These are phyloP conservation scores for Diplodia scrobiculata DNA, from an alignment of 2,329 filamentous ascomycete species.

Conservation along the genomic window DNA sequence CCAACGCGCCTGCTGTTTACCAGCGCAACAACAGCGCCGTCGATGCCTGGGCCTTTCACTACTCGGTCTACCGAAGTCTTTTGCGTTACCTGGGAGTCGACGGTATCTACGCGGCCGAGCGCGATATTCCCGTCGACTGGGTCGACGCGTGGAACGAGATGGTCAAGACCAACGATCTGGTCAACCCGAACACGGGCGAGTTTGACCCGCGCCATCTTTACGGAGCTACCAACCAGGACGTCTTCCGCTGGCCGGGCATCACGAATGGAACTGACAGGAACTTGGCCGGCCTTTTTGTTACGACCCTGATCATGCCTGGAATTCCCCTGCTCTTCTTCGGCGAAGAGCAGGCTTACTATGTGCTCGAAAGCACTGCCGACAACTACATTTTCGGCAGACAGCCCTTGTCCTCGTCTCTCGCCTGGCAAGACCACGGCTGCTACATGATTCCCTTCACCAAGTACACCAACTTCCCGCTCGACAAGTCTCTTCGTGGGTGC, in stretches of 20 bases:
- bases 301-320: slow-evolving; percentile 62
- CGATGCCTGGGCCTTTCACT: slow-evolving; percentile 64
- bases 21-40: slow-evolving; percentile 56
- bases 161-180: slow-evolving; percentile 60
- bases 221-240: slow-evolving; percentile 66
- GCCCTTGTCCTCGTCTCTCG: slow-evolving; percentile 62
- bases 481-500: slow-evolving; percentile 58
- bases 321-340: slow-evolving; percentile 65
- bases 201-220: slow-evolving; percentile 68
- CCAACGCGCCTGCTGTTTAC: slow-evolving; percentile 46
- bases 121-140: slow-evolving; percentile 46
- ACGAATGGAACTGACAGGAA: slow-evolving; percentile 60
- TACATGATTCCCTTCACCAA: slow-evolving; percentile 60
- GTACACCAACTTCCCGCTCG: slow-evolving; percentile 61
- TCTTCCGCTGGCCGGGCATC: slow-evolving; percentile 65
- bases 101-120: slow-evolving; percentile 14
- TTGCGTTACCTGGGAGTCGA: slow-evolving; percentile 7
- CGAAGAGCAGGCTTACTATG: slow-evolving; percentile 66
- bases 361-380: slow-evolving; percentile 63
- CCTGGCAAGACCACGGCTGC: slow-evolving; percentile 67
- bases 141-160: slow-evolving; percentile 59
- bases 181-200: slow-evolving; percentile 62
- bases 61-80: slow-evolving; percentile 60
- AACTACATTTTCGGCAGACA: slow-evolving; percentile 69
- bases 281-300: slow-evolving; percentile 61